phyloP scores from a whole-genome alignment of 768 basidiomycete genomes.

The Calvatia gigantea region DNA sequence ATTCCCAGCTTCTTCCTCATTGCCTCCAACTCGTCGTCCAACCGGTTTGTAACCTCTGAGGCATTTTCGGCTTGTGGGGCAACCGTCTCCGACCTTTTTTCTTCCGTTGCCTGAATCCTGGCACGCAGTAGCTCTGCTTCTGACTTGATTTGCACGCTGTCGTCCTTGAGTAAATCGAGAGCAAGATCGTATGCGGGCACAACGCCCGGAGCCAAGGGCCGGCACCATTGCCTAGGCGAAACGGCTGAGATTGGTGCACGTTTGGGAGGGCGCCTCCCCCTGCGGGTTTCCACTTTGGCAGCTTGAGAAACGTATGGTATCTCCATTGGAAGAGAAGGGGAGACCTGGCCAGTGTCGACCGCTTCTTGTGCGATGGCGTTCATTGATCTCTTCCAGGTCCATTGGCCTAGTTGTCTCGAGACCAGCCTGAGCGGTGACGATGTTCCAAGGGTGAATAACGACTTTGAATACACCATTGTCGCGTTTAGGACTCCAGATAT shows the following conservation, averaged over 20 bases:
- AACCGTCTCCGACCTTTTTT: slow-evolving; percentile 19
- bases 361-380: not conserved
- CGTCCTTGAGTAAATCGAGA: slow-evolving; percentile 60
- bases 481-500: not conserved
- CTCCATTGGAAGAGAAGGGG: slow-evolving; percentile 1
- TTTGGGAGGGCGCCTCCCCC: slow-evolving; percentile 21
- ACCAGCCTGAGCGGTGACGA: not conserved
- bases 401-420: slow-evolving; percentile 3
- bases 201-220: slow-evolving; percentile 57
- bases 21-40: slow-evolving; percentile 36
- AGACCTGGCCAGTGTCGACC: not conserved
- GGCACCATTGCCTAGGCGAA: slow-evolving; percentile 58
- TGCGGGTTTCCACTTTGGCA: slow-evolving; percentile 19
- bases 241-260: slow-evolving; percentile 51
- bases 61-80: slow-evolving; percentile 23
- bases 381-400: slow-evolving; percentile 1
- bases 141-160: slow-evolving; percentile 48
- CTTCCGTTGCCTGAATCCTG: slow-evolving; percentile 23
- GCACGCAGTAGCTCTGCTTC: slow-evolving; percentile 39
- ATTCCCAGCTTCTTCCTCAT: slow-evolving; percentile 50
- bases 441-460: not conserved
- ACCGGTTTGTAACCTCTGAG: slow-evolving; percentile 23
- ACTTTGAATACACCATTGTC: not conserved
- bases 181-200: slow-evolving; percentile 86
- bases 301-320: not conserved